Percentiles rank a stretch among this genome's conserved stretches.
Conservation (phyloP, 352 stramenopile genomes). For the Thalassiosira livingstoniorum region DNA sequence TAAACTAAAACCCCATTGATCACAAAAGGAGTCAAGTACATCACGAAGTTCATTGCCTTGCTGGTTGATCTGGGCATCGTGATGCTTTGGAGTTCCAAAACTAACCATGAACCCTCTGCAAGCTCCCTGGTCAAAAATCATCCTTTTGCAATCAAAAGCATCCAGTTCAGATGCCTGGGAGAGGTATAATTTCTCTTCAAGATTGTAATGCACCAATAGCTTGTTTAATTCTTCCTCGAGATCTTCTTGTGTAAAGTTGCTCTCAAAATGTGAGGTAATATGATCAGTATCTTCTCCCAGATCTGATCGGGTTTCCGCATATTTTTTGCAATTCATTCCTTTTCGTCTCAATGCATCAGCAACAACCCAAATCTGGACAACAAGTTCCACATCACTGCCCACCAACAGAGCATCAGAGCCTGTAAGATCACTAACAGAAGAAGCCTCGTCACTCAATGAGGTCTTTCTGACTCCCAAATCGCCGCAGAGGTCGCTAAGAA, state of each 20-base stretch:
- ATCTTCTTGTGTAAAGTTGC: background rate
- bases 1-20: background rate
- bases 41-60: background rate
- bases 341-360: background rate
- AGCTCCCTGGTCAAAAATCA: background rate
- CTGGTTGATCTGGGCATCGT: background rate
- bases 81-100: background rate
- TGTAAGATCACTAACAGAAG: too few relatives aligned
- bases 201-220: background rate
- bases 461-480: too few relatives aligned
- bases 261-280: background rate
- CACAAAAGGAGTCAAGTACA: background rate
- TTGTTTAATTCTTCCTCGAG: conserved; percentile 3
- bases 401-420: too few relatives aligned
- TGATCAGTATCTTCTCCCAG: background rate
- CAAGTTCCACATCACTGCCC: background rate
- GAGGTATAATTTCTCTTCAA: background rate
- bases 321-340: background rate
- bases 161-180: background rate
- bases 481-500: background rate
- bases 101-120: conserved; percentile 4
- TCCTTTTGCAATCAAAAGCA: background rate
- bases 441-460: background rate
- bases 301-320: background rate
- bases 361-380: background rate